Percentiles rank a stretch among this genome's conserved stretches.
phyloP scores from a whole-genome alignment of 2,329 filamentous ascomycete genomes.

The Penicillium sp. region DNA sequence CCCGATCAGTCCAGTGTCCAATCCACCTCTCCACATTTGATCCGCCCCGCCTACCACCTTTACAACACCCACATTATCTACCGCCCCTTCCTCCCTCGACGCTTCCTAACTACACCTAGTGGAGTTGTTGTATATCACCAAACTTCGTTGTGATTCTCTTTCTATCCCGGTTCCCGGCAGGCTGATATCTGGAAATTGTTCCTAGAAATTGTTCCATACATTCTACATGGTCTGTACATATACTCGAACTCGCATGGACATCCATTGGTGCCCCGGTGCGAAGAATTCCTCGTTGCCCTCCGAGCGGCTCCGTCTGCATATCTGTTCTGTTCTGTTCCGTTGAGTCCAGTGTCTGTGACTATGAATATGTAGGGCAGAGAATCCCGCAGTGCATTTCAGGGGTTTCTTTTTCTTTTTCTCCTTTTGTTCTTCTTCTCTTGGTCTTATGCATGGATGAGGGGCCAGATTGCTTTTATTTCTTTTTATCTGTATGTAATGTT shows the following conservation, averaged over 20 bases:
- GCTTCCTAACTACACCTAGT: slow-evolving; percentile 6
- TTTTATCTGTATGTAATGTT: slow-evolving; percentile 23
- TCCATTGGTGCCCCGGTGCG: slow-evolving; percentile 12
- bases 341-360: neutral
- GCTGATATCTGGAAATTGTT: slow-evolving; percentile 13
- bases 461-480: slow-evolving; percentile 1
- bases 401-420: neutral
- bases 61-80: neutral
- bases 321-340: slow-evolving; percentile 1
- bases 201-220: slow-evolving; percentile 19
- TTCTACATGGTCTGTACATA: slow-evolving; percentile 31
- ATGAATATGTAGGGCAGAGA: neutral
- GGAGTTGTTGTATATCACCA: slow-evolving; percentile 17
- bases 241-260: slow-evolving; percentile 12
- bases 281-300: neutral
- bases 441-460: slow-evolving; percentile 7
- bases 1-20: slow-evolving; percentile 1
- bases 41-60: neutral
- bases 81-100: slow-evolving; percentile 7
- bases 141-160: slow-evolving; percentile 3
- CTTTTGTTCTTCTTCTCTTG: slow-evolving; percentile 1
- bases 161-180: slow-evolving; percentile 1
- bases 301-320: neutral
- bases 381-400: neutral
- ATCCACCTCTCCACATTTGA: neutral